Conservation (phyloP, 306 rosid species). For the Prunus kanzakura region DNA sequence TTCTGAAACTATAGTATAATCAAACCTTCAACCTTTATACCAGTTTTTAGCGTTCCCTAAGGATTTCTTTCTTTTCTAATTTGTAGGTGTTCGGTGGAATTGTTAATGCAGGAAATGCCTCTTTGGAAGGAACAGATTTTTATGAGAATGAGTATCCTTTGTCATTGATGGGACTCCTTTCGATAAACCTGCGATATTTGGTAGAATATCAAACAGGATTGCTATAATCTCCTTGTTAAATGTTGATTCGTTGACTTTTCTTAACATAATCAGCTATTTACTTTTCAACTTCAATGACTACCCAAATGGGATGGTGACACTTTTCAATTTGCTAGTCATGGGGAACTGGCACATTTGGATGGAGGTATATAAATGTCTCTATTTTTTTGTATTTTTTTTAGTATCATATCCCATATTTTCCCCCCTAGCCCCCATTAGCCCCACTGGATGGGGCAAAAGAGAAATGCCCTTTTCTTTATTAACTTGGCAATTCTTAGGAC, state of each 20-base stretch:
- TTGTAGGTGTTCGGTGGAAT: slow-evolving; percentile 84
- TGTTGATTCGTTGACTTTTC: slow-evolving; percentile 32
- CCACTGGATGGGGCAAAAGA: background rate
- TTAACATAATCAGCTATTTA: slow-evolving; percentile 80
- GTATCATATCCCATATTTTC: background rate
- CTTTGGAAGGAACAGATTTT: slow-evolving; percentile 67
- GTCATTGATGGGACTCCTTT: background rate
- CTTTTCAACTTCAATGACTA: slow-evolving; percentile 92
- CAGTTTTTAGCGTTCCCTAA: slow-evolving; percentile 12
- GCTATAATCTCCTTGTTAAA: background rate
- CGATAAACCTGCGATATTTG: background rate
- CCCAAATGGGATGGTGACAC: slow-evolving; percentile 98
- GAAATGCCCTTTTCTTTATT: background rate
- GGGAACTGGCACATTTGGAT: slow-evolving; percentile 79
- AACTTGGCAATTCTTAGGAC: background rate
- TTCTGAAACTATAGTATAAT: background rate
- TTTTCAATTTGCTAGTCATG: slow-evolving; percentile 86
- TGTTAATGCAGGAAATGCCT: slow-evolving; percentile 76
- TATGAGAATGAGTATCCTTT: slow-evolving; percentile 88
- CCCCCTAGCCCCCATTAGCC: background rate
- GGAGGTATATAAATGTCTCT: slow-evolving; percentile 54
- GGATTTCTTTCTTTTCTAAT: slow-evolving; percentile 6
- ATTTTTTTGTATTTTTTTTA: background rate
- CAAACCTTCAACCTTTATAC: slow-evolving; percentile 11
- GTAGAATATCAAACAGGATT: background rate